Evolutionary conservation across 306 rosid genomes (phyloP).

Genomic region (Neltuma alba): DNA sequence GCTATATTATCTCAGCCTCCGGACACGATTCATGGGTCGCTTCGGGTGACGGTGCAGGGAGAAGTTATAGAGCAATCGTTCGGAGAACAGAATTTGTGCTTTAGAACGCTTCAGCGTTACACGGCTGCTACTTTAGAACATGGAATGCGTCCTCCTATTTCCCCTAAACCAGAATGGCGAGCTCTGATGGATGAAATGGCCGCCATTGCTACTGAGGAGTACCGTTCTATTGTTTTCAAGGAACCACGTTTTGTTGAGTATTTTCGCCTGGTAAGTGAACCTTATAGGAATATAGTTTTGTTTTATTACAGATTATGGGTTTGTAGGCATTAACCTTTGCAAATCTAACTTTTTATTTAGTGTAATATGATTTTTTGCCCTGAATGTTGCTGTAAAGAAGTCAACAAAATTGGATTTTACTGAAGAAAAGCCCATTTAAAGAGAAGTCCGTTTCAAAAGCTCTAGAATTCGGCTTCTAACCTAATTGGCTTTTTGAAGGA

Average conservation of each 20-base stretch:
- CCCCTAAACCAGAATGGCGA: conserved; percentile 93
- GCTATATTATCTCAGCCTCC: conserved; percentile 97
- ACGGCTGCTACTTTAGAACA: conserved; percentile 92
- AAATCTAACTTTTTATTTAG: no score
- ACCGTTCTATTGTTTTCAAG: conserved; percentile 82
- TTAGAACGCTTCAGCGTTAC: conserved; percentile 86
- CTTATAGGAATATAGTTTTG: no score
- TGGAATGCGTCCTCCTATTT: conserved; percentile 76
- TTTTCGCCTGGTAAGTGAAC: conserved; percentile 69
- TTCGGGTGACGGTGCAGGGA: conserved; percentile 92
- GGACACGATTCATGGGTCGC: conserved; percentile 84
- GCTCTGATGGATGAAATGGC: conserved; percentile 89
- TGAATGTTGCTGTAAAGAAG: no score
- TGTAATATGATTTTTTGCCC: no score
- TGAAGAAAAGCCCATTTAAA: no score
- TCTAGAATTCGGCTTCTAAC: no score
- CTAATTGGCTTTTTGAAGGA: no score
- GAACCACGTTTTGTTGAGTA: conserved; percentile 90
- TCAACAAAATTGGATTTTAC: no score
- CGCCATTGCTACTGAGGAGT: conserved; percentile 79
- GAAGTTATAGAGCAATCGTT: conserved; percentile 91
- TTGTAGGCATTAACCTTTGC: no score
- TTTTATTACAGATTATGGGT: no score
- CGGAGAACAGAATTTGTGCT: conserved; percentile 86
- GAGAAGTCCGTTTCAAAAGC: no score